Conservation (phyloP, 2,329 filamentous ascomycete genomes). For the Monilinia fructicola region DNA sequence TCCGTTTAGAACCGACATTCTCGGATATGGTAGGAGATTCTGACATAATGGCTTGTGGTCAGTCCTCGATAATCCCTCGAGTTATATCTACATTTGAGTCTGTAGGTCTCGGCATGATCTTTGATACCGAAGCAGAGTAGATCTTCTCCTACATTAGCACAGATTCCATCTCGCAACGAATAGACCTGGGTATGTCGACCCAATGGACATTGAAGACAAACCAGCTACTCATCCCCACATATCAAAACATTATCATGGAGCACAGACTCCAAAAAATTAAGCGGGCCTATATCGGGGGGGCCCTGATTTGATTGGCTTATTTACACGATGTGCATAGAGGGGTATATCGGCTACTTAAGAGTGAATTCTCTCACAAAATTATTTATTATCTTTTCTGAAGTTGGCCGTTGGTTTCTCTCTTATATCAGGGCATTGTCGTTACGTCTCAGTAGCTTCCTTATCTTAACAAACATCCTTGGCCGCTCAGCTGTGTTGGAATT, state of each 20-base stretch:
- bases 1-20: not conserved
- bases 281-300: not conserved
- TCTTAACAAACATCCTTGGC: not conserved
- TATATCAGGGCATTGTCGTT: not conserved
- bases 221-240: not conserved
- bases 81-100: not conserved
- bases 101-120: too few relatives aligned
- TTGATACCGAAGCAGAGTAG: not conserved
- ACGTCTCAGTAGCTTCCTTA: not conserved
- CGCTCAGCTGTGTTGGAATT: not conserved
- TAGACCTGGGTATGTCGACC: not conserved
- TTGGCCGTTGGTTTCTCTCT: not conserved
- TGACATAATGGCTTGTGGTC: not conserved
- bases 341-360: not conserved
- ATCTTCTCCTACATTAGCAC: not conserved
- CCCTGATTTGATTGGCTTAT: not conserved
- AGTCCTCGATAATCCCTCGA: not conserved
- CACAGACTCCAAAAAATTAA: not conserved
- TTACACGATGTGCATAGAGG: conserved; percentile 1
- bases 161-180: not conserved
- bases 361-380: not conserved
- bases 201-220: not conserved
- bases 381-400: not conserved
- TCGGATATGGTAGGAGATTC: not conserved
- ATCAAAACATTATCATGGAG: not conserved